A percentile compares a stretch with the other conserved stretches of the same genome.
Conservation (phyloP, 495 filamentous ascomycete genomes). For the Daldinia concentrica region DNA sequence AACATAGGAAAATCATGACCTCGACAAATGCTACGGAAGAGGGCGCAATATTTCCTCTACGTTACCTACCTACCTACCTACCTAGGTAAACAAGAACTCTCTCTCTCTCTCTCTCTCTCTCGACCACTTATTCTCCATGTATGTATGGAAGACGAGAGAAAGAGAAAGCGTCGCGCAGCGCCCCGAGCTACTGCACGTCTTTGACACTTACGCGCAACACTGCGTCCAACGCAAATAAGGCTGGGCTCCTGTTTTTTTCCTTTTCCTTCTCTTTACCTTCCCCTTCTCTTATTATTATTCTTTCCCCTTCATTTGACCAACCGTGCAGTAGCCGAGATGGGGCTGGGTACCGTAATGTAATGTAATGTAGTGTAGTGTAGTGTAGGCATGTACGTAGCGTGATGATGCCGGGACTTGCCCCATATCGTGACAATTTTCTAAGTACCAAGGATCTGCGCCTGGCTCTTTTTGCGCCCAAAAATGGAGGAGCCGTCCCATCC, state of each 20-base stretch:
- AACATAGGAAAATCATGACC: conserved; percentile 19
- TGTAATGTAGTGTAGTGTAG: conserved; percentile 6
- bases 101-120: neutral
- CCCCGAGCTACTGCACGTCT: conserved; percentile 1
- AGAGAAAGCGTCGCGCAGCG: neutral
- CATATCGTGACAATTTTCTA: conserved; percentile 33
- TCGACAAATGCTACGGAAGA: conserved; percentile 3
- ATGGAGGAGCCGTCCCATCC: conserved; percentile 10
- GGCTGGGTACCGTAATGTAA: neutral
- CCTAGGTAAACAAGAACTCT: neutral
- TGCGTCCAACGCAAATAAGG: neutral
- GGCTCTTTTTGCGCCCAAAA: conserved; percentile 38
- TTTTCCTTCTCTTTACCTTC: neutral
- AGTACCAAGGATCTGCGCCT: conserved; percentile 37
- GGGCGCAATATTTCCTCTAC: neutral
- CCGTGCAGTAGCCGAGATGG: conserved; percentile 26
- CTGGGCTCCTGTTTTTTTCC: neutral
- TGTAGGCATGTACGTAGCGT: conserved; percentile 17
- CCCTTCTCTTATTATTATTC: neutral
- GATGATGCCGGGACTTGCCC: conserved; percentile 13
- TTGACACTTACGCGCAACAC: neutral
- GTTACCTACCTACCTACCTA: neutral
- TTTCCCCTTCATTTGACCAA: neutral
- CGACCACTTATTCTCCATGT: neutral
- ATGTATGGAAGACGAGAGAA: neutral